Percentiles rank a stretch among this genome's conserved stretches.
phyloP scores from a whole-genome alignment of 306 rosid species.

The Dryas drummondii region DNA sequence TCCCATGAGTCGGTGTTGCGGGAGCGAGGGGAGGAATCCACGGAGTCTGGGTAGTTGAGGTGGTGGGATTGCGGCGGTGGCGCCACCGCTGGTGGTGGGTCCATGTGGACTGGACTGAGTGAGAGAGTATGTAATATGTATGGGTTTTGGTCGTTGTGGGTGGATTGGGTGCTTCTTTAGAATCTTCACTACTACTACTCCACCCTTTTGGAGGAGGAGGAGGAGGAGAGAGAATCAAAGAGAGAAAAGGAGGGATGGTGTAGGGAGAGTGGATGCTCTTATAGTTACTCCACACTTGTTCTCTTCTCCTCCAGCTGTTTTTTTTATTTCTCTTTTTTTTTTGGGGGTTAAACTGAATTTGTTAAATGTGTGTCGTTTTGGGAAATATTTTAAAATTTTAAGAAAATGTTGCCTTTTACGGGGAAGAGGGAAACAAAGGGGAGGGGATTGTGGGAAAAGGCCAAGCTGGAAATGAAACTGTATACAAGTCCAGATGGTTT shows the following conservation, averaged over 20 bases:
- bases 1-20: conserved; percentile 88
- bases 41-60: conserved; percentile 59
- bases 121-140: background rate
- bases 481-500: conserved; percentile 30
- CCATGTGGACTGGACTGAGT: conserved; percentile 23
- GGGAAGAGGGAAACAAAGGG: conserved; percentile 8
- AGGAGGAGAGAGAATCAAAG: conserved; percentile 15
- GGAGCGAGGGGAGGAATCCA: conserved; percentile 84
- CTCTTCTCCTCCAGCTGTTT: conserved; percentile 21
- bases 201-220: conserved; percentile 1
- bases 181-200: background rate
- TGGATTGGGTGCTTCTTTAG: background rate
- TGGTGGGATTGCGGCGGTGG: conserved; percentile 35
- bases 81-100: conserved; percentile 33
- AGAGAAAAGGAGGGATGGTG: background rate
- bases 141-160: background rate
- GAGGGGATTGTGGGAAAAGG: background rate
- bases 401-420: conserved; percentile 1
- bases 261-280: conserved; percentile 22
- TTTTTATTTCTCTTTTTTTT: background rate
- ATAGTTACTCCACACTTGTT: conserved; percentile 38
- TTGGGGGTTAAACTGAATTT: background rate
- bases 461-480: conserved; percentile 21
- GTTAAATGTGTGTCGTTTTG: background rate
- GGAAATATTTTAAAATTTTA: no score